Conservation (phyloP, 345 rosid species). For the Crucihimalaya himalaica region DNA sequence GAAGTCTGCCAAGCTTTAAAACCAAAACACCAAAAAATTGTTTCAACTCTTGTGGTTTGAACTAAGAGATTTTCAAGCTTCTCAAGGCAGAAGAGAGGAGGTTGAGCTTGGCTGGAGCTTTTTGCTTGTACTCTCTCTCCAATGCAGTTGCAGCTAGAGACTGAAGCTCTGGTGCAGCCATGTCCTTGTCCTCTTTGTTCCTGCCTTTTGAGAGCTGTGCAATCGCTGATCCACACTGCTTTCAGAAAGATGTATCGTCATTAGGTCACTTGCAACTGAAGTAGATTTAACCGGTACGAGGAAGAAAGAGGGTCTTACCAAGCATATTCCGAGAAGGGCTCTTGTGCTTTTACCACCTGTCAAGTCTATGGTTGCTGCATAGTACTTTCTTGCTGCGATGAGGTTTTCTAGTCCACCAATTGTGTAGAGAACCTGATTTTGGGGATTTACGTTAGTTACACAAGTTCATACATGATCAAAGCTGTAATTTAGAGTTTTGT, state of each 20-base stretch:
- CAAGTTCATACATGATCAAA: slow-evolving; percentile 11
- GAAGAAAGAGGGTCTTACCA: slow-evolving; percentile 57
- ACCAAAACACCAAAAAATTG: slow-evolving; percentile 18
- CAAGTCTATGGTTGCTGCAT: slow-evolving; percentile 79
- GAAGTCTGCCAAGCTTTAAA: slow-evolving; percentile 4
- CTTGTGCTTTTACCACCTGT: slow-evolving; percentile 92
- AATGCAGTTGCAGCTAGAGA: slow-evolving; percentile 66
- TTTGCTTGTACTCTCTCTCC: slow-evolving; percentile 88
- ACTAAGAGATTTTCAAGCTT: slow-evolving; percentile 56
- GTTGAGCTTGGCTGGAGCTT: slow-evolving; percentile 66
- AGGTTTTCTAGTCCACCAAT: slow-evolving; percentile 89
- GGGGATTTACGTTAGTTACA: background rate
- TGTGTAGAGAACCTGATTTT: slow-evolving; percentile 83
- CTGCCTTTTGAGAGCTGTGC: slow-evolving; percentile 76
- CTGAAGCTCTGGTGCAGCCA: slow-evolving; percentile 62
- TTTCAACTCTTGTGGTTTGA: slow-evolving; percentile 22
- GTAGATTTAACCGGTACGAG: slow-evolving; percentile 19
- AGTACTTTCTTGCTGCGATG: slow-evolving; percentile 84
- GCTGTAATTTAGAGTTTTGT: background rate
- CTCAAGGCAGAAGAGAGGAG: slow-evolving; percentile 70
- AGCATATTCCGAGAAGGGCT: slow-evolving; percentile 86
- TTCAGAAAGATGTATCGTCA: slow-evolving; percentile 10
- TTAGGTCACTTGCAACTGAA: slow-evolving; percentile 8
- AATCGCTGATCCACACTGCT: slow-evolving; percentile 80
- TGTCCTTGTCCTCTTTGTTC: slow-evolving; percentile 85